Percentiles rank a stretch among this genome's conserved stretches.
These are phyloP conservation scores for Naumovozyma castellii DNA, from an alignment of 805 yeast genomes.

Conservation along the genomic window DNA sequence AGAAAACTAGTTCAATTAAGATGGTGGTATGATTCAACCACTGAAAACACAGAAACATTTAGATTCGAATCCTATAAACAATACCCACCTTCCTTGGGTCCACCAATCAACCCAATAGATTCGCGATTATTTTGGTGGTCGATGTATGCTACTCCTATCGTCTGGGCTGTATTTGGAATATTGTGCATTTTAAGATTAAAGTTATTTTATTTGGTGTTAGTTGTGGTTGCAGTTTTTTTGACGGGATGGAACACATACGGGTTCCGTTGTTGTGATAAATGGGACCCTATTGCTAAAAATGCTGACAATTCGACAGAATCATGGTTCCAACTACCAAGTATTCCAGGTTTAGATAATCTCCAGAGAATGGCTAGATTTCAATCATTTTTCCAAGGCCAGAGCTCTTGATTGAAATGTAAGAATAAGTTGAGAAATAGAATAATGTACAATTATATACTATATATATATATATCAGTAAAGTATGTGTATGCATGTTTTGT, in stretches of 20 bases:
- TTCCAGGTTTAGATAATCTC: slow-evolving; percentile 23
- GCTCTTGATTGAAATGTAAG: not conserved
- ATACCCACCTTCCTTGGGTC: slow-evolving; percentile 30
- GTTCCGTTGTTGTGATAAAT: slow-evolving; percentile 84
- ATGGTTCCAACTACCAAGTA: slow-evolving; percentile 26
- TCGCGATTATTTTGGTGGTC: slow-evolving; percentile 82
- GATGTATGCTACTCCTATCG: slow-evolving; percentile 61
- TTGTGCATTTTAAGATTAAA: slow-evolving; percentile 73
- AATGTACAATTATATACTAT: not conserved
- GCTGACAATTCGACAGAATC: slow-evolving; percentile 8
- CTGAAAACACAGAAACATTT: slow-evolving; percentile 18
- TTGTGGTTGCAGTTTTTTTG: slow-evolving; percentile 57
- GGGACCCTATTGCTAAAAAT: slow-evolving; percentile 37
- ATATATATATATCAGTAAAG: not conserved
- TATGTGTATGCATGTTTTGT: not conserved
- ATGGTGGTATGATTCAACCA: slow-evolving; percentile 88
- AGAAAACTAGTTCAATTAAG: slow-evolving; percentile 80
- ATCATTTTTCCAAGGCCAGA: slow-evolving; percentile 18
- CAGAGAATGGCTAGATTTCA: slow-evolving; percentile 19
- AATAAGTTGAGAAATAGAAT: not conserved
- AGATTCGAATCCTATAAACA: slow-evolving; percentile 29
- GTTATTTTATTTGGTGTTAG: slow-evolving; percentile 54
- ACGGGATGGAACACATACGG: slow-evolving; percentile 82
- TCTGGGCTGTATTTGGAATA: slow-evolving; percentile 68
- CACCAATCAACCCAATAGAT: slow-evolving; percentile 76